Conservation (phyloP, 1,139 yeast genomes). For the Hemisphaericaspora lyxosophila region DNA sequence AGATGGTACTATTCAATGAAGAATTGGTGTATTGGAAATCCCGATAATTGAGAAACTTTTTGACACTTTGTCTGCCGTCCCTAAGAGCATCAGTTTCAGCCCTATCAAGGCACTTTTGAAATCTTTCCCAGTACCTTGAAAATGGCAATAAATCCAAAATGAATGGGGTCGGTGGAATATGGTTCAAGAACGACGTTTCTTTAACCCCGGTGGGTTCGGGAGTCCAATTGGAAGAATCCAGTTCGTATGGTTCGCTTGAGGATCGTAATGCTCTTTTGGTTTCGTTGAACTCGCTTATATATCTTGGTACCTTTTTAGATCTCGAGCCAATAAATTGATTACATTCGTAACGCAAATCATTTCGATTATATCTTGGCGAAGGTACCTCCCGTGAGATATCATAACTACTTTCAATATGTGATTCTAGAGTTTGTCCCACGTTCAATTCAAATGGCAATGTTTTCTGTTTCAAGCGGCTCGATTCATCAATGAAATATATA, state of each 20-base stretch:
- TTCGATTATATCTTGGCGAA: conserved; percentile 12
- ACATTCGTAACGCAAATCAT: conserved; percentile 16
- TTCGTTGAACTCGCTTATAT: conserved; percentile 1
- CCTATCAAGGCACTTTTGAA: conserved; percentile 30
- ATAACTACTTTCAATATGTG: not conserved
- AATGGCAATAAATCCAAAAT: conserved; percentile 34
- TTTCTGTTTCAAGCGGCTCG: conserved; percentile 20
- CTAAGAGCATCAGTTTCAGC: conserved; percentile 21
- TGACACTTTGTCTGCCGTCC: conserved; percentile 24
- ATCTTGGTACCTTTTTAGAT: conserved; percentile 17
- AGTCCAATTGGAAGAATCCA: conserved; percentile 2
- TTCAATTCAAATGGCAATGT: conserved; percentile 37
- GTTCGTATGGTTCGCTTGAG: conserved; percentile 6
- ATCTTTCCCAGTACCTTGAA: conserved; percentile 35
- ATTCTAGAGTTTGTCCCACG: conserved; percentile 22
- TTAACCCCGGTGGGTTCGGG: conserved; percentile 26
- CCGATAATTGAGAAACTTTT: conserved; percentile 33
- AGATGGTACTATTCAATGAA: conserved; percentile 12
- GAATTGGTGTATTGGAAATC: conserved; percentile 30
- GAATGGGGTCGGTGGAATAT: conserved; percentile 20
- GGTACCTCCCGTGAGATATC: conserved; percentile 6
- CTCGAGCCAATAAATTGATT: conserved; percentile 28
- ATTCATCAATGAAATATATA: conserved; percentile 29
- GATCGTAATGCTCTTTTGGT: conserved; percentile 6
- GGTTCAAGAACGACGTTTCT: conserved; percentile 23